Conservation (phyloP, 75 land plant species). For the Ceratopteris richardii region DNA sequence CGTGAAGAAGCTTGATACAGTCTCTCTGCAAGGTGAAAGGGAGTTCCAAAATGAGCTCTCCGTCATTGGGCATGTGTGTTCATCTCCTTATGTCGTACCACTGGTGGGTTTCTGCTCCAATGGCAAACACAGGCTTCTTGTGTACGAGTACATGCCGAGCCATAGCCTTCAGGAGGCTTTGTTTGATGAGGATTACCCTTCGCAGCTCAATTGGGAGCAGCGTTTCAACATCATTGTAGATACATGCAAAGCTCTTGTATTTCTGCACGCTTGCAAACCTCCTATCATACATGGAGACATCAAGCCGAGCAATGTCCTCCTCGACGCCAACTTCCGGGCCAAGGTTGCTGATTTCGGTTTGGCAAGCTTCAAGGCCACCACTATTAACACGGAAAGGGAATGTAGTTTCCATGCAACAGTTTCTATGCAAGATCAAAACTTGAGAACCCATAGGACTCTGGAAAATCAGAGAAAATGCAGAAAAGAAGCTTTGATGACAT, state of each 20-base stretch:
- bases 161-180: constrained; percentile 87
- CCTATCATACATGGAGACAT: constrained; percentile 91
- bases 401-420: too few relatives aligned
- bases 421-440: too few relatives aligned
- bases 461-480: too few relatives aligned
- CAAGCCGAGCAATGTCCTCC: constrained; percentile 89
- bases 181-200: constrained; percentile 37
- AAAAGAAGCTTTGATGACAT: too few relatives aligned
- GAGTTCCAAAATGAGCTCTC: constrained; percentile 92
- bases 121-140: constrained; percentile 46
- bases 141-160: constrained; percentile 81
- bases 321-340: constrained; percentile 50
- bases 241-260: constrained; percentile 63
- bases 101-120: constrained; percentile 68
- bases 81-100: constrained; percentile 37
- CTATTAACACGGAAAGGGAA: too few relatives aligned
- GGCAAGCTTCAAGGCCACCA: constrained; percentile 37
- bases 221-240: constrained; percentile 53
- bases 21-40: constrained; percentile 83
- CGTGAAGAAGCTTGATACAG: constrained; percentile 74
- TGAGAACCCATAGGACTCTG: too few relatives aligned
- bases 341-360: constrained; percentile 88
- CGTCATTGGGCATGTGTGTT: constrained; percentile 60
- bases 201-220: constrained; percentile 48
- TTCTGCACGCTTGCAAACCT: constrained; percentile 73